Evolutionary conservation across 1,139 yeast genomes (phyloP), one percentile per base, ranked within the genome.

Genomic region (Blastobotrys elegans): DNA sequence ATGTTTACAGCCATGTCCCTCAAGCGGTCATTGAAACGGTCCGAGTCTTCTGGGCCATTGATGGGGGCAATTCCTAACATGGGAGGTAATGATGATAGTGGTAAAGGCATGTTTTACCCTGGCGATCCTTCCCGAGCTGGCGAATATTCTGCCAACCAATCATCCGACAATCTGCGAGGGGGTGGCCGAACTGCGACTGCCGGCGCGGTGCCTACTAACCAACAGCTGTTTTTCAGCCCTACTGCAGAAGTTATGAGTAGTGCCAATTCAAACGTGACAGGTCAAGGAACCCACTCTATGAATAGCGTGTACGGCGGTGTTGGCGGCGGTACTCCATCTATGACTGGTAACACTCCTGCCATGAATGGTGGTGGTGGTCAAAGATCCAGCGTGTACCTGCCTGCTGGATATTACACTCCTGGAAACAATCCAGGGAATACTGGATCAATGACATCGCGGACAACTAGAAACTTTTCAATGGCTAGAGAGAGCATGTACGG

Each of bases 231-330:
- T 63, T 78, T 85, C 49, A 83, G 92, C 4, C 95, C 95, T 32
- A 85, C 94, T 1, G 84, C 83, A 17, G 89, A 84, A 60, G 84
- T 82, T 34, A 77, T 81, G 79, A 72, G 72, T 52, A 60, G 63
- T 39, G 69, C 53, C 33, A 48, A 40, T 10, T 40, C 47, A 13
- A 49, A 51, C 13, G 56, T 53, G n/a, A 36, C 39, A n/a, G 50
- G 39, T 45, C 14, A 35, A 42, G 21, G 30, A 29, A 17, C 27
- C 18, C 24, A 30, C 18, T 40, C 48, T 11, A 22, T 46, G 36
- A 36, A 37, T 26, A 18, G 34, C 2, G 14, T 48, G 48, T 32
- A 43, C 54, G 37, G 58, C 53, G 17, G 57, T 51, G 18, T 41
- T 43, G 16, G 7, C 5, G 50, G 43, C 2, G 50, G 53, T 14